These are phyloP conservation scores for Cinnamomum chago DNA, from an alignment of 164 flowering plant genomes.

Conservation along the genomic window DNA sequence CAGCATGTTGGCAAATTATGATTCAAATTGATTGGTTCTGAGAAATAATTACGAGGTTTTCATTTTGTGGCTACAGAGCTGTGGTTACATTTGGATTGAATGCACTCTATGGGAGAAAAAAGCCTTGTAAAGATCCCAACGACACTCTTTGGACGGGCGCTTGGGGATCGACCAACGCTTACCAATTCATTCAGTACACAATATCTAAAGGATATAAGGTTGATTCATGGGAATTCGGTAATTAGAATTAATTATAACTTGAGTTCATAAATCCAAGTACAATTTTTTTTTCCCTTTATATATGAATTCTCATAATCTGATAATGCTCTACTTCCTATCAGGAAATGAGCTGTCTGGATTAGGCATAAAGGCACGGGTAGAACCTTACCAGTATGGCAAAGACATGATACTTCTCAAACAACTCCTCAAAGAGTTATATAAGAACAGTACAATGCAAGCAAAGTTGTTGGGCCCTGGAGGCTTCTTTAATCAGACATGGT, in stretches of 20 bases:
- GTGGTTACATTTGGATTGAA: conserved; percentile 58
- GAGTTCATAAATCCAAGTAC: background rate
- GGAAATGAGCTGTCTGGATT: conserved; percentile 61
- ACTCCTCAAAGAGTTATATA: conserved; percentile 32
- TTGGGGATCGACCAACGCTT: conserved; percentile 54
- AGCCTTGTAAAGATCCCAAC: background rate
- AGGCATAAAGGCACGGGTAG: conserved; percentile 45
- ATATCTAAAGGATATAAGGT: conserved; percentile 52
- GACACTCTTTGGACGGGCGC: conserved; percentile 34
- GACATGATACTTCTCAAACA: conserved; percentile 37
- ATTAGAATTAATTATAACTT: background rate
- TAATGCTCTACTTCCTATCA: conserved; percentile 7
- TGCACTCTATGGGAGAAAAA: conserved; percentile 51
- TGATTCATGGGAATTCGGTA: conserved; percentile 71
- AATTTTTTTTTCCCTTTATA: background rate
- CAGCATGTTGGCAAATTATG: too few species aligned
- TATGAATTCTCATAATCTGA: background rate
- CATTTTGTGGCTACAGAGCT: conserved; percentile 36
- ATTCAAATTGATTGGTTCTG: too few species aligned
- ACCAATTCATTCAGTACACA: conserved; percentile 45
- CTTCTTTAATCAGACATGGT: conserved; percentile 60
- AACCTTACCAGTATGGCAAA: conserved; percentile 44
- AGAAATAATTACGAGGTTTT: background rate
- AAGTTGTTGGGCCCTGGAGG: conserved; percentile 56
- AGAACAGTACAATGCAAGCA: conserved; percentile 23